phyloP scores from a whole-genome alignment of 2,329 filamentous ascomycete species.

The Epichloe gansuensis region DNA sequence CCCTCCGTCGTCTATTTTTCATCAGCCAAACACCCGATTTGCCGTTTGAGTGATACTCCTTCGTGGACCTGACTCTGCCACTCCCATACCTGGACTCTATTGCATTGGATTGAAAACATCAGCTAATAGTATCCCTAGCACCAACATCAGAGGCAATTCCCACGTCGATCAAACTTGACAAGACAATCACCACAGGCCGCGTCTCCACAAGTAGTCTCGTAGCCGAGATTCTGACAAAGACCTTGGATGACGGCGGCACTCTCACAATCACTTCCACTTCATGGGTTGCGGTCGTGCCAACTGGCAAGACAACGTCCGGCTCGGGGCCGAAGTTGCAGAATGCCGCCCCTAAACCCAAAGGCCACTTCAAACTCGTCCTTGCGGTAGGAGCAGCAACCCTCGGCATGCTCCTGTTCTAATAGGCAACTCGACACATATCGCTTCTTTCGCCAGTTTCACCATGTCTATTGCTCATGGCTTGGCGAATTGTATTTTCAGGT shows the following conservation, averaged over 20 bases:
- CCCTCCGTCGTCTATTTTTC: not conserved
- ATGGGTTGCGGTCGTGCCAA: conserved; percentile 32
- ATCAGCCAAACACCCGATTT: not conserved
- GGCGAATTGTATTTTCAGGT: conserved; percentile 1
- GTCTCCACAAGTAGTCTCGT: conserved; percentile 25
- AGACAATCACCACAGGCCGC: conserved; percentile 22
- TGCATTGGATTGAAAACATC: not conserved
- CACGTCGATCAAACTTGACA: conserved; percentile 12
- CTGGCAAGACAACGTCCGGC: conserved; percentile 16
- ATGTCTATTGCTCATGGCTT: not conserved
- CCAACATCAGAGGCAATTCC: conserved; percentile 1
- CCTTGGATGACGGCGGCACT: conserved; percentile 30
- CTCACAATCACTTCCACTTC: conserved; percentile 37
- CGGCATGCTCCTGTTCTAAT: conserved; percentile 1
- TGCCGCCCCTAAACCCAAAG: conserved; percentile 16
- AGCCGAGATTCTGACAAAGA: conserved; percentile 32
- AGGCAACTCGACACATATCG: not conserved
- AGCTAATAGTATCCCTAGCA: conserved; percentile 9
- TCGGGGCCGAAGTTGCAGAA: conserved; percentile 26
- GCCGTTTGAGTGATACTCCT: not conserved
- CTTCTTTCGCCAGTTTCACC: no score
- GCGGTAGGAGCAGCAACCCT: conserved; percentile 17
- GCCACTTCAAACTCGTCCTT: conserved; percentile 10
- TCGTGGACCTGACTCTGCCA: not conserved
- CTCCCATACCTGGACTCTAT: not conserved